Conservation (phyloP, 2,329 filamentous ascomycete genomes). For the Colletotrichum sidae region DNA sequence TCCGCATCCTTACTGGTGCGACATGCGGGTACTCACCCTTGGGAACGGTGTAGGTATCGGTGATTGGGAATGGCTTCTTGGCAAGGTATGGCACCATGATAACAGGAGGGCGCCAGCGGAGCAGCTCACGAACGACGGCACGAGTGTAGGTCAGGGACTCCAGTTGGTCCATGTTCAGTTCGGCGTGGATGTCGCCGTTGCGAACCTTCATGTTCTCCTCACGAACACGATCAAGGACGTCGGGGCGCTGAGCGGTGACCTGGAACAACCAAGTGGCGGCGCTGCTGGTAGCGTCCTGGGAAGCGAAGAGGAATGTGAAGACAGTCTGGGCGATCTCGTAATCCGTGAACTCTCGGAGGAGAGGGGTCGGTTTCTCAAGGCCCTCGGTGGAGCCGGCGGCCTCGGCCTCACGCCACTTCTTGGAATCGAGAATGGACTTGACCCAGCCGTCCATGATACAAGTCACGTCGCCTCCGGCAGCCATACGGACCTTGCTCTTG, state of each 20-base stretch:
- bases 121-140: conserved; percentile 89
- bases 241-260: conserved; percentile 91
- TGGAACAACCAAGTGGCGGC: conserved; percentile 97
- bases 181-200: conserved; percentile 77
- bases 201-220: conserved; percentile 88
- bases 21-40: conserved; percentile 69
- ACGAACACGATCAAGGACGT: conserved; percentile 87
- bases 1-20: not conserved
- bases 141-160: conserved; percentile 92
- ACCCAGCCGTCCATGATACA: conserved; percentile 99
- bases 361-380: conserved; percentile 82
- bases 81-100: conserved; percentile 96
- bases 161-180: conserved; percentile 84
- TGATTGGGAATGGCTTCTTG: conserved; percentile 96
- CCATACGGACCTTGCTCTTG: conserved; percentile 93
- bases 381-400: conserved; percentile 77
- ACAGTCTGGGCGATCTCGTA: conserved; percentile 93
- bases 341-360: conserved; percentile 89
- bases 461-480: conserved; percentile 83
- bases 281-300: conserved; percentile 95
- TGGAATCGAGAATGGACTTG: conserved; percentile 86
- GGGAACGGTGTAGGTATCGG: conserved; percentile 87
- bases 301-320: conserved; percentile 97
- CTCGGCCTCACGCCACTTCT: conserved; percentile 82
- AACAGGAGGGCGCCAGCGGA: conserved; percentile 95